Base-by-base conservation (phyloP, 768 basidiomycete species). In the Daedaleopsis sinensis region DNA sequence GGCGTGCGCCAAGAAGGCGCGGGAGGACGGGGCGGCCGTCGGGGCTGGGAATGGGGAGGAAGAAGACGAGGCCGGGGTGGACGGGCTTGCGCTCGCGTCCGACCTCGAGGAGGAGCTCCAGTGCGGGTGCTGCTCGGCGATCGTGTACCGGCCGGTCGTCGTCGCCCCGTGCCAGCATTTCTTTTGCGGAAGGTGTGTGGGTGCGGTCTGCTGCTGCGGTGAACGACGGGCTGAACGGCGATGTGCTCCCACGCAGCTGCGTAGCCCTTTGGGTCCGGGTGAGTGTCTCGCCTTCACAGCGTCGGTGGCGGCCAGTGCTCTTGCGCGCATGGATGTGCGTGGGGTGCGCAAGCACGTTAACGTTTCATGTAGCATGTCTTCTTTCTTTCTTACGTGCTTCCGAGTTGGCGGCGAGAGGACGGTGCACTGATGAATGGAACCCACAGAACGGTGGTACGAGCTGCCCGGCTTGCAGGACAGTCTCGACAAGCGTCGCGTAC, bases 141-240 rank as follows among this genome's bases (percentile, higher is more conserved):
- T 94, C 46, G 87, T 90, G 60, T 93, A 94, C 74, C 80, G 84
- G 61, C 93, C 93, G 3, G 92, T 94, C 16, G 77, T 93, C 32
- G 90, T 94, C 54, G 80, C 83, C 38, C 93, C 93, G 35, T 94
- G 93, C 72, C 90, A 93, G 67, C 93, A 94, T 79, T 93, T 90
- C 80, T 94, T 93, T 71, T 94, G 93, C 69, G 93, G 93, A 73
- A 93, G 92, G 91, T 92, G 74, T 60, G 76, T 67, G 52, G 6
- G 16, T 11, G 21, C 13, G 23, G 10, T 35, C 18, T 44, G 53
- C n/a, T 54, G 3, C 18, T 42, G 39, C 18, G n/a, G 16, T 12
- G 51, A 11, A 18, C 11, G 7, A 23, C 23, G 15, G 24, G 50
- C 55, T 64, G 21, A 64, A 50, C 35, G 53, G 52, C 36, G 2